Percentiles rank a stretch among this genome's conserved stretches.
Conservation (phyloP, 352 stramenopile species). For the Thraustochytrium sp. region DNA sequence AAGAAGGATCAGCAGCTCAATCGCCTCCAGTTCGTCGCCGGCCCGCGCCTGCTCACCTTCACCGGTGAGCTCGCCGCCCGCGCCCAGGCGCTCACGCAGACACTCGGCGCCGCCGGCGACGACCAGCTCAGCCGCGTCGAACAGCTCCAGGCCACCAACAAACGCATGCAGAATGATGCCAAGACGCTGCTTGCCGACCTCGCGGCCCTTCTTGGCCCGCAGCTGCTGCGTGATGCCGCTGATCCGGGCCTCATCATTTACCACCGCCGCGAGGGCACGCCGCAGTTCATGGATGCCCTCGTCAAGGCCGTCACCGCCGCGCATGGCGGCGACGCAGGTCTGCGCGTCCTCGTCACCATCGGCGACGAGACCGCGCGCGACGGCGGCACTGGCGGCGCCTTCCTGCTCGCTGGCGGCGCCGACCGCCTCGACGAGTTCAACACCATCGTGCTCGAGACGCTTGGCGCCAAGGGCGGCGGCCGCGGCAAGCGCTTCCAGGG, state of each 20-base stretch:
- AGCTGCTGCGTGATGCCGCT: conserved; percentile 51
- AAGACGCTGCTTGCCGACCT: conserved; percentile 69
- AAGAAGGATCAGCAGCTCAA: conserved; percentile 59
- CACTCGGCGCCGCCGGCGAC: conserved; percentile 62
- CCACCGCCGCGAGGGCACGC: conserved; percentile 62
- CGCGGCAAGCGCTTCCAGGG: conserved; percentile 69
- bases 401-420: conserved; percentile 61
- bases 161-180: conserved; percentile 59
- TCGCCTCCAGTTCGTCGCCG: conserved; percentile 71
- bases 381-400: conserved; percentile 59
- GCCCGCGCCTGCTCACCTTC: conserved; percentile 69
- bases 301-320: conserved; percentile 55
- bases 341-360: conserved; percentile 56
- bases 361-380: conserved; percentile 50
- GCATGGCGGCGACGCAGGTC: conserved; percentile 51
- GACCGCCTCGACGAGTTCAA: conserved; percentile 59
- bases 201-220: conserved; percentile 55
- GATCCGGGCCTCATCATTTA: conserved; percentile 54
- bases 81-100: conserved; percentile 61
- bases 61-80: conserved; percentile 44
- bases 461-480: conserved; percentile 67
- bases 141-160: conserved; percentile 64
- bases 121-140: conserved; percentile 64
- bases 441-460: conserved; percentile 55
- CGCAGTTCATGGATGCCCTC: conserved; percentile 66